A percentile compares a stretch with the other conserved stretches of the same genome.
Evolutionary conservation across 768 basidiomycete genomes (phyloP).

Genomic region (Amanita thiersii): DNA sequence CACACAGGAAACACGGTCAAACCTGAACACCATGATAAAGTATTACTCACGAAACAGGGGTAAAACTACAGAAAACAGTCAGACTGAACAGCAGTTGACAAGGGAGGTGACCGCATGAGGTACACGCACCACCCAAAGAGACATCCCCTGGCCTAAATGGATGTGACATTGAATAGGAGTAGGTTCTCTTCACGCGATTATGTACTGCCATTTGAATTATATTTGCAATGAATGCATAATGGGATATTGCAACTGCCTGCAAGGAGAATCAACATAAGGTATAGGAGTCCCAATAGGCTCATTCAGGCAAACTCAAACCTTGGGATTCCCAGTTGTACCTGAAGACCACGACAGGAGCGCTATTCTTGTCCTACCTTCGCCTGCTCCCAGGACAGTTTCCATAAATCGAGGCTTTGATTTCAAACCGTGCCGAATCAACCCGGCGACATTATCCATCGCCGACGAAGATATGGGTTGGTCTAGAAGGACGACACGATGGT

Average conservation of each 20-base stretch:
- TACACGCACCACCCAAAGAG: constrained; percentile 55
- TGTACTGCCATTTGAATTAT: constrained; percentile 53
- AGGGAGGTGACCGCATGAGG: constrained; percentile 65
- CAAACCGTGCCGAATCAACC: constrained; percentile 12
- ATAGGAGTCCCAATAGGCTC: neutral
- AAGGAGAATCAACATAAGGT: neutral
- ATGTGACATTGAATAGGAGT: constrained; percentile 34
- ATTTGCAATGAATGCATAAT: constrained; percentile 51
- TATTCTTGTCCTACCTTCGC: constrained; percentile 61
- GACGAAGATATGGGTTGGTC: constrained; percentile 14
- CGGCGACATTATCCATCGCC: neutral
- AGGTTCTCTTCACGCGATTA: constrained; percentile 36
- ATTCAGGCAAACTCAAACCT: constrained; percentile 27
- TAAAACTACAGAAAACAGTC: constrained; percentile 16
- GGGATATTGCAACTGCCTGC: constrained; percentile 54
- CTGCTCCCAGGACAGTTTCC: constrained; percentile 42
- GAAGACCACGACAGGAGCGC: constrained; percentile 71
- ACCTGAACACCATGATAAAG: neutral
- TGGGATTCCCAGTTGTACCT: constrained; percentile 66
- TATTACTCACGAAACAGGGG: constrained; percentile 34
- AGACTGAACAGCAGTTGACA: constrained; percentile 48
- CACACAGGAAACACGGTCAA: constrained; percentile 4
- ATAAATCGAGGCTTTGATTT: constrained; percentile 50
- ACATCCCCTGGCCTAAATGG: constrained; percentile 56
- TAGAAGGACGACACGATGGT: constrained; percentile 32